Base-by-base conservation (phyloP, 2,329 filamentous ascomycete genomes). In the Chaetomium globosum region DNA sequence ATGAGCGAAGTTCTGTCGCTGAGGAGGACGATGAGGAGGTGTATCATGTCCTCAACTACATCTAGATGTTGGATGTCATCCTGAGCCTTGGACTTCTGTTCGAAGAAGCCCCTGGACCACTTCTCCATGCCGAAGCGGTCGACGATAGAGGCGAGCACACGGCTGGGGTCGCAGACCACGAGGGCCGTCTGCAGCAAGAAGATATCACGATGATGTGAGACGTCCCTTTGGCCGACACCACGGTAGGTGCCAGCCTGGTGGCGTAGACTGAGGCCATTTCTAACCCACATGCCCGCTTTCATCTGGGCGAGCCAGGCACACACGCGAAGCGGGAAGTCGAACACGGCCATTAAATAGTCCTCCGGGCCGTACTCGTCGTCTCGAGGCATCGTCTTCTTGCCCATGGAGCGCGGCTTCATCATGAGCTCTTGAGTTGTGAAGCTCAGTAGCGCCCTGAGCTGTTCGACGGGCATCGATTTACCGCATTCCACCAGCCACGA, bases 281-380 rank as follows among this genome's bases (percentile, higher is more conserved):
- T 88, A 68, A 99, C 94, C 95, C 96, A 99, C 88, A 98, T 96
- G 59, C 93, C 92, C 21, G 94, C 93, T 76, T 96, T 97, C 87
- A 99, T 98, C 79, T 99, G 96, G 6, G 95, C 91, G 36, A 99
- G 82, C 95, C 95, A 99, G 23, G 92, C 93, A 75, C 93, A 97
- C 0, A 98, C 93, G 60, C 96, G 86, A 4, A 99, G 82, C 0
- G 96, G 94, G 72, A 92, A 97, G 76, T 99, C 95, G 73, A 99
- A 97, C 59, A 93, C 87, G 1, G 91, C 89, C 75, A 97, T 88
- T 26, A 97, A 81, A 73, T 93, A 89, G 74, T 96, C 92, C 72
- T 96, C 91, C 0, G 89, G 80, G 0, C 80, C 81, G 68, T 85
- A 84, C 19, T 86, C 82, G 26, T 28, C 64, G 46, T 63, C 23